Evolutionary conservation across 2,329 filamentous ascomycete genomes (phyloP).

Genomic region (Aspergillus texensis): DNA sequence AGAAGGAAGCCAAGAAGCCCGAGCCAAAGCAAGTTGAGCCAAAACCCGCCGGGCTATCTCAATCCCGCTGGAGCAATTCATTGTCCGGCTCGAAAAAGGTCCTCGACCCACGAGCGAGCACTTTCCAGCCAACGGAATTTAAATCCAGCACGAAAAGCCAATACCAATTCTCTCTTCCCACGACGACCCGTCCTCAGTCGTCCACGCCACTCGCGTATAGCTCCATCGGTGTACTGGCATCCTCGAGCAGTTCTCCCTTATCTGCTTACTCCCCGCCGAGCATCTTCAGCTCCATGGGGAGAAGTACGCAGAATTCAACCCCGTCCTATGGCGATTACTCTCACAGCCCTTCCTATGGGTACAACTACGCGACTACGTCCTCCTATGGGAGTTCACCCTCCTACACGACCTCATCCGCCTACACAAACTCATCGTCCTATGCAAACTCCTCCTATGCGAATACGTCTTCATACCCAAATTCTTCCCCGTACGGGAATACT

Average conservation of each 20-base stretch:
- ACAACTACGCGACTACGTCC: background rate
- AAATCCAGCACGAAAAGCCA: background rate
- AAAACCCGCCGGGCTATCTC: background rate
- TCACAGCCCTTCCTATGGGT: background rate
- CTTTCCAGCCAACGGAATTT: constrained; percentile 3
- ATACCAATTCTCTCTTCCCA: background rate
- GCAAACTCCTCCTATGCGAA: background rate
- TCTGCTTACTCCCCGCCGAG: constrained; percentile 2
- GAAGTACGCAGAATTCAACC: constrained; percentile 1
- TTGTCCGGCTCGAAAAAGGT: background rate
- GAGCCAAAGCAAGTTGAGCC: background rate
- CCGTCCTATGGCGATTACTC: background rate
- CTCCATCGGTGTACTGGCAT: background rate
- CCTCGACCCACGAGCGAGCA: background rate
- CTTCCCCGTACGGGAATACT: background rate
- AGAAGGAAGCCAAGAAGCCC: background rate
- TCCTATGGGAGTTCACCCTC: background rate
- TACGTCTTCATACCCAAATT: background rate
- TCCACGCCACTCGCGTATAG: background rate
- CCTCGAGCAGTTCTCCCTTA: background rate
- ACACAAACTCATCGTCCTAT: background rate
- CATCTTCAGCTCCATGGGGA: constrained; percentile 2
- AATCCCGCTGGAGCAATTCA: background rate
- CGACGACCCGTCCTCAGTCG: background rate
- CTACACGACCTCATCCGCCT: background rate